Base-by-base conservation (phyloP, 2,329 filamentous ascomycete genomes). In the Botryosphaeria agaves region DNA sequence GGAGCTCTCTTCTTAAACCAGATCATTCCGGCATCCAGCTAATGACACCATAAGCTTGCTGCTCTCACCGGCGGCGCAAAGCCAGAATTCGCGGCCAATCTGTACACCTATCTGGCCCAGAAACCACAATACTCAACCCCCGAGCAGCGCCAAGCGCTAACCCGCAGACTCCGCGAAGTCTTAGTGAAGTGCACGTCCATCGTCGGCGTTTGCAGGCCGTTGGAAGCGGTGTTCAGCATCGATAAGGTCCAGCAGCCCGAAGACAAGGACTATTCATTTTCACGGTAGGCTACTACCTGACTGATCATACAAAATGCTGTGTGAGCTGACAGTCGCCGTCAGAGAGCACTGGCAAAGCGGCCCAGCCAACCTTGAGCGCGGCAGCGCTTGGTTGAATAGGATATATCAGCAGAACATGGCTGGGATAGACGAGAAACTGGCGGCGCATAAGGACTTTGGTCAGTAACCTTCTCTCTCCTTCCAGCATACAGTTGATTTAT, bases 181-280 rank as follows among this genome's bases (percentile, higher is more conserved):
- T 52, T 76, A 8, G 47, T 77, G 34, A 75, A 76, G 47, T 50
- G 59, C n/a, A 56, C 70, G 3, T 37, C 41, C 8, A 53, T 76
- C 2, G 58, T 72, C 11, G 72, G 72, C 1, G 67, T 76, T 1
- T 72, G 67, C 46, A 75, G 72, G 41, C 69, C 70, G 5, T 47
- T 76, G 4, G 69, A 74, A 40, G 62, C 68, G 1, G 63, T 74
- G 26, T 53, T 72, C 5, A 55, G 61, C n/a, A 71, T 74, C 31
- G 54, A 49, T 33, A 52, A 56, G 11, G 43, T 66, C 7, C 67
- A 72, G 38, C 47, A 45, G 16, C 56, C 55, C 1, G 69, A 73
- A 42, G 72, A 76, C 39, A 64, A 59, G 30, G 72, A 76, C 39
- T 66, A 57, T 32, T 59, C 51, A 3, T 54, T 51, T 33, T 68